Evolutionary conservation across 257 asterid genomes (phyloP).

Genomic region (Solanum acaule): DNA sequence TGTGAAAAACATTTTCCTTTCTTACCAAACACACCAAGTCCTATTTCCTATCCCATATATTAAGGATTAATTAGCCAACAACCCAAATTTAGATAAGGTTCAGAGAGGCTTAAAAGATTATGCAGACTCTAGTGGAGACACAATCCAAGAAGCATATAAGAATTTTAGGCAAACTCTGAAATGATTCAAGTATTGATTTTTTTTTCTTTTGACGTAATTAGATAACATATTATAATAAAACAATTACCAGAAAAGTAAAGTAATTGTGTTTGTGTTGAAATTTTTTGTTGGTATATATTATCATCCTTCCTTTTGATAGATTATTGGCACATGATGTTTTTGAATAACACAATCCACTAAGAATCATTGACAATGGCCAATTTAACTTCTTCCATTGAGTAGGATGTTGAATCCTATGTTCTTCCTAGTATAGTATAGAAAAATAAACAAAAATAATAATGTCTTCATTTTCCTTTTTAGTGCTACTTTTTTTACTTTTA

Average conservation of each 20-base stretch:
- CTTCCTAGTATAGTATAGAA: not conserved
- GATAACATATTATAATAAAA: conserved; percentile 13
- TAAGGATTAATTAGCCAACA: not conserved
- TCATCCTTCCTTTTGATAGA: conserved; percentile 30
- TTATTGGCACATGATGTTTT: conserved; percentile 38
- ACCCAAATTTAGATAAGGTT: not conserved
- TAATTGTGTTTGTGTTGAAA: conserved; percentile 26
- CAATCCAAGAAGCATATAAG: conserved; percentile 9
- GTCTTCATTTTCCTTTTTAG: not conserved
- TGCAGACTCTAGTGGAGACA: conserved; percentile 16
- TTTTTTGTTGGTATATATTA: not conserved
- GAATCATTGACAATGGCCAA: conserved; percentile 20
- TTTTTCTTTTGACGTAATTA: conserved; percentile 7
- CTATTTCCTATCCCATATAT: not conserved
- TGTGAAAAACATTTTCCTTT: not conserved
- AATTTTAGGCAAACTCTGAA: conserved; percentile 25
- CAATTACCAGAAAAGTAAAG: conserved; percentile 20
- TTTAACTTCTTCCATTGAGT: not conserved
- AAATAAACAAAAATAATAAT: not conserved
- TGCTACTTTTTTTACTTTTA: not conserved
- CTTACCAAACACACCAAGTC: not conserved
- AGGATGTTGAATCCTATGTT: not conserved
- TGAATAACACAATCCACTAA: conserved; percentile 23
- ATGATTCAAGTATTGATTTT: conserved; percentile 32
- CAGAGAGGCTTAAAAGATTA: not conserved